Base-by-base conservation (phyloP, 75 land plant species). In the Sequoia sempervirens region DNA sequence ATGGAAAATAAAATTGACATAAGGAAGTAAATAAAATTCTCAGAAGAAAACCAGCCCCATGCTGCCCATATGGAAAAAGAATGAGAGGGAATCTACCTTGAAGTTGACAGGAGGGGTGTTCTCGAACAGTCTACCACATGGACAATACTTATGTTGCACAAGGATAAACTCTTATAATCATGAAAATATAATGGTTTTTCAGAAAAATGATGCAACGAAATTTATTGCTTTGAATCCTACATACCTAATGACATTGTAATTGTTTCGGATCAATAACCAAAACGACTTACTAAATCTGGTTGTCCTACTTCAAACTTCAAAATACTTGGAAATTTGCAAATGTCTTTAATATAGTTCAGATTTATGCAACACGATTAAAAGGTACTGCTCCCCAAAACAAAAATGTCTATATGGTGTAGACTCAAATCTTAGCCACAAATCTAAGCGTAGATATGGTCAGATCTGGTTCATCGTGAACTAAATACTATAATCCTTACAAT, bases 11-110 rank as follows among this genome's bases (percentile, higher is more conserved):
- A 23, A 73, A 17, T 37, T 45, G 43, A 43, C 72, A 28, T 40
- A 32, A 13, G 52, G 17, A 45, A 84, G 8, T 47, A 30, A n/a
- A 82, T 23, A 32, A 46, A 89, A 18, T 81, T 85, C 74, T 50
- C 38, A 83, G 81, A 56, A 74, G n/a, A 53, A 34, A 38, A 47
- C 11, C 82, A 81, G 8, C 8, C 30, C 23, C 15, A 46, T 34
- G 58, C 82, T 80, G 18, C 82, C 40, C 34, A 10, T 61, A 61
- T 61, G n/a, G 37, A 7, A 75, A 36, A 17, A 34, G 23, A 75
- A 75, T 26, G 20, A 36, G 17, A 38, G 41, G 17, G 2, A 75
- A 75, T 34, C 79, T 36, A 11, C 79, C 37, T 32, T 75, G 37
- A 36, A 36, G 23, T 75, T 61, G 66, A 61, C 66, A 20, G 66